These are phyloP conservation scores for Naganishia randhawae DNA, from an alignment of 768 basidiomycete species.

Conservation along the genomic window DNA sequence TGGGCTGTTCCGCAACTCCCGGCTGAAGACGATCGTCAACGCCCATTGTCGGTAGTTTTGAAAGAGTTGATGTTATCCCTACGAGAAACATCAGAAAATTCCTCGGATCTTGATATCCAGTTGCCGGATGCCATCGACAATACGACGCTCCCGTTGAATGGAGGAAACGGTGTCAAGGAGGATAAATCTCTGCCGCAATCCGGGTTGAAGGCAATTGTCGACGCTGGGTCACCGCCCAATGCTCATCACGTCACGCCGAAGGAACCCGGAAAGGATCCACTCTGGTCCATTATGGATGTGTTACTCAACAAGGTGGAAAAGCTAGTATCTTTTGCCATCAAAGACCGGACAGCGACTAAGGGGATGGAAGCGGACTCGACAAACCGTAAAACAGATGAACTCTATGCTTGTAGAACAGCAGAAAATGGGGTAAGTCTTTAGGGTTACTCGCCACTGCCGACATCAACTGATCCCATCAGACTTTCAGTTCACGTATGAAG, in stretches of 20 bases:
- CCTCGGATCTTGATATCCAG: not conserved
- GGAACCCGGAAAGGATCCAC: not conserved
- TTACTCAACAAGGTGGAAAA: conserved; percentile 3
- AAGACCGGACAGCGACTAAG: not conserved
- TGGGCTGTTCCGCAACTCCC: conserved; percentile 8
- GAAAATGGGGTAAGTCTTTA: not conserved
- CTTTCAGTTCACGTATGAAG: not conserved
- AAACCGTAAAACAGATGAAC: not conserved
- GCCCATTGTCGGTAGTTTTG: not conserved
- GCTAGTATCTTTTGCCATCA: not conserved
- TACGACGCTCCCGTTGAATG: not conserved
- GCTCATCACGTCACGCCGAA: not conserved
- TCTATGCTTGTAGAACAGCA: not conserved
- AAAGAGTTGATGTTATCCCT: conserved; percentile 3
- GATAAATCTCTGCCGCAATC: not conserved
- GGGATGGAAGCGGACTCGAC: too few relatives aligned
- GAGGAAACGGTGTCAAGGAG: not conserved
- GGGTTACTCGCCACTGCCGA: too few relatives aligned
- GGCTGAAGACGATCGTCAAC: not conserved
- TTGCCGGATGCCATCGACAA: not conserved
- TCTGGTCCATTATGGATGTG: conserved; percentile 16
- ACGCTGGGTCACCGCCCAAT: not conserved
- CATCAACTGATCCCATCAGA: not conserved
- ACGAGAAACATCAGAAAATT: not conserved
- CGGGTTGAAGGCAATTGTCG: not conserved